A percentile compares a stretch with the other conserved stretches of the same genome.
These are phyloP conservation scores for Aspergillus calidoustus DNA, from an alignment of 2,329 filamentous ascomycete genomes.

Conservation along the genomic window DNA sequence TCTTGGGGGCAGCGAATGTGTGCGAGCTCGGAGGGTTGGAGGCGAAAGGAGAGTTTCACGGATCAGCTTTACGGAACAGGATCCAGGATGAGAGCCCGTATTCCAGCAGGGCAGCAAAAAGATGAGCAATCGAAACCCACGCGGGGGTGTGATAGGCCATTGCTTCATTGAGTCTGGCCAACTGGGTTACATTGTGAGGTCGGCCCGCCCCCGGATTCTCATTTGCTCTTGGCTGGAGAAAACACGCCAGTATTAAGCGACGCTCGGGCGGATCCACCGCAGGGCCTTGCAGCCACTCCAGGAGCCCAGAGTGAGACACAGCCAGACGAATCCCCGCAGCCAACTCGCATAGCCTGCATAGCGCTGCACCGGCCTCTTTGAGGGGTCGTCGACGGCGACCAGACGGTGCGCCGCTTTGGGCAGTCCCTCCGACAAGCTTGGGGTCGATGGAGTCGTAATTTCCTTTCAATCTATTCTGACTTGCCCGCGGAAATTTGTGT, in stretches of 20 bases:
- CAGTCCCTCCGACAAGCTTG: not conserved
- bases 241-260: slow-evolving; percentile 7
- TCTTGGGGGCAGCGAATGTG: not conserved
- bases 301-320: not conserved
- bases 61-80: not conserved
- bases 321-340: not conserved
- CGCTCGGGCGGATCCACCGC: slow-evolving; percentile 3
- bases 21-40: not conserved
- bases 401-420: not conserved
- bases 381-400: slow-evolving; percentile 6
- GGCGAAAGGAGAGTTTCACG: not conserved
- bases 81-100: not conserved
- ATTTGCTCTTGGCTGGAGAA: slow-evolving; percentile 23
- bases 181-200: slow-evolving; percentile 10
- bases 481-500: not conserved
- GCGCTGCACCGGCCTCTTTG: not conserved
- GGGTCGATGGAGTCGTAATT: not conserved
- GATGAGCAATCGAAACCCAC: not conserved
- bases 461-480: not conserved
- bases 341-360: not conserved
- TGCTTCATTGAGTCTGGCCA: too few relatives aligned
- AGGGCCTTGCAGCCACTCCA: not conserved
- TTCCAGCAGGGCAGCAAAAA: not conserved
- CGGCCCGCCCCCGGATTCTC: slow-evolving; percentile 31
- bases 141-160: not conserved